Base-by-base conservation (phyloP, 768 basidiomycete species). In the Amanita subjunquillea region DNA sequence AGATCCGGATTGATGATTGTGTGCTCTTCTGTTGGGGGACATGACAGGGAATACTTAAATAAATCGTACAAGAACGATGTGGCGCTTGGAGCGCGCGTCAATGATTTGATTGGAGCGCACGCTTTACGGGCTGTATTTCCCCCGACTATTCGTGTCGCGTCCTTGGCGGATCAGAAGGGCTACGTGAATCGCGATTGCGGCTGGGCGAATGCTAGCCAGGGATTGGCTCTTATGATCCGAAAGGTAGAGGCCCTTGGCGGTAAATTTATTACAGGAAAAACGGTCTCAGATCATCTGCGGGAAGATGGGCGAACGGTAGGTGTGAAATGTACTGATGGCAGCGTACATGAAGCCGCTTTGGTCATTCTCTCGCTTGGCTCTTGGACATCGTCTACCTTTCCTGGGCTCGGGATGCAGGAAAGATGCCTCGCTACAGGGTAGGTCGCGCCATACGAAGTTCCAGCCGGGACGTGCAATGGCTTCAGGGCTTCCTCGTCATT, bases 301-400 rank as follows among this genome's bases (percentile, higher is more conserved):
- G 60, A 48, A 30, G 13, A 61, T 54, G 69, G 72, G 30, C 70
- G 54, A 58, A 79, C 78, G 17, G 69, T 60, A 2, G 89, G 87
- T 2, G 87, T 91, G 4, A 65, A 65, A 29, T 82, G 87, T 55
- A 64, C 64, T 20, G 79, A 83, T 61, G 88, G 85, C 6, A 69
- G 70, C 2, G 56, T 63, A 9, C 76, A 80, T 57, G 58, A 67
- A 13, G 86, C 83, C 1, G 77, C 83, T 50, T 57, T 80, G 44
- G 75, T 91, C 6, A 70, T 95, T 27, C 64, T 93, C 32, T 81
- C 89, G 6, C 71, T 82, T 12, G 91, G 92, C 22, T 78, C 85
- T 4, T 96, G 94, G 95, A 92, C 91, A 1, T 80, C 88, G 7
- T 83, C 84, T 1, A 64, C 83, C 1, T 90, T 94, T 62, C 80